Percentiles rank a stretch among this genome's conserved stretches.
phyloP scores from a whole-genome alignment of 1,284 basidiomycete genomes.

The Ustilago tritici region DNA sequence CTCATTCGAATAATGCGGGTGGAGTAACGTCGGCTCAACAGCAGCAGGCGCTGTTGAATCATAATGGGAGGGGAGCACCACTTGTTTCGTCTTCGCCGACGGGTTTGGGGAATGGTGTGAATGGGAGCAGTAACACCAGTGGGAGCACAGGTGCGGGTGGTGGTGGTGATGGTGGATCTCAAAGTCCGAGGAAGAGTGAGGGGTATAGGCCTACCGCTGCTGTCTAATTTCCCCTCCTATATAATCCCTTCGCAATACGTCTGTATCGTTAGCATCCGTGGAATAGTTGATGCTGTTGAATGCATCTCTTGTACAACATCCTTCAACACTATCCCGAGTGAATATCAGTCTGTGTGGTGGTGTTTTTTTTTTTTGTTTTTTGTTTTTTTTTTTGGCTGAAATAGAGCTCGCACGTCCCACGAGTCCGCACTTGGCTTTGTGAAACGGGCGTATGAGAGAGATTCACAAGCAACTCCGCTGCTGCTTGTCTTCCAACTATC shows the following conservation, averaged over 20 bases:
- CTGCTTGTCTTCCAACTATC: background rate
- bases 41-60: constrained; percentile 42
- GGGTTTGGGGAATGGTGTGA: background rate
- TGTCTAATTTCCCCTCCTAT: constrained; percentile 12
- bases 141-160: background rate
- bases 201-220: constrained; percentile 45
- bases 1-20: constrained; percentile 20
- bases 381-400: background rate
- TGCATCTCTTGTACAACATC: constrained; percentile 6
- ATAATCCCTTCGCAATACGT: background rate
- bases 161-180: constrained; percentile 15
- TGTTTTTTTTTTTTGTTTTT: too few relatives aligned
- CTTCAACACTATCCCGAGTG: too few relatives aligned
- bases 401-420: constrained; percentile 10
- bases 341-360: too few relatives aligned
- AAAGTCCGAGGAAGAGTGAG: constrained; percentile 35
- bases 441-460: background rate
- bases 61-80: constrained; percentile 46
- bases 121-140: background rate
- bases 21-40: constrained; percentile 41
- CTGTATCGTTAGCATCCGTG: too few relatives aligned
- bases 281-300: background rate
- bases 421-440: background rate
- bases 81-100: constrained; percentile 24
- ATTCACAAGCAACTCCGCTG: background rate